Evolutionary conservation across 2,329 filamentous ascomycete genomes (phyloP).

Genomic region (Cladophialophora carrionii): DNA sequence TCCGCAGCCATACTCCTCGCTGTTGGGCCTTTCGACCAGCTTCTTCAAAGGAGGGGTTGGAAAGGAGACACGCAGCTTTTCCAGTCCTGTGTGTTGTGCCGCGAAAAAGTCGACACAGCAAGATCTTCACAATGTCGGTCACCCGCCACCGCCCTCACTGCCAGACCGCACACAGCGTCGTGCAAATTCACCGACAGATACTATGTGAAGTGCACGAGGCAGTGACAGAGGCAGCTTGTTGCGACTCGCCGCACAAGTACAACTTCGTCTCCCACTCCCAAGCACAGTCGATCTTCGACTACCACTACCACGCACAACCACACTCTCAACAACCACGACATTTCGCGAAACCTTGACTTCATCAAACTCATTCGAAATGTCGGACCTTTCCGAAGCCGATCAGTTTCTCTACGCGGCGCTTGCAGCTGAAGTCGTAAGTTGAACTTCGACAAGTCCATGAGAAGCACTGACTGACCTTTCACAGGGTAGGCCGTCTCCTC

Average conservation of each 20-base stretch:
- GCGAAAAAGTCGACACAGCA: neutral
- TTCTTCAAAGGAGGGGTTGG: no score
- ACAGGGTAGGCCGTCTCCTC: neutral
- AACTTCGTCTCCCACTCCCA: neutral
- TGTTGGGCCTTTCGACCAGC: neutral
- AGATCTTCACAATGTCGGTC: neutral
- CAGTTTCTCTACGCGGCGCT: neutral
- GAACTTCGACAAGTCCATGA: neutral
- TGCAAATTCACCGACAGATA: neutral
- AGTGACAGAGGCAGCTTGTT: neutral
- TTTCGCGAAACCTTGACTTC: neutral
- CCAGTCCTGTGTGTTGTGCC: neutral
- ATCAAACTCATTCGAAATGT: neutral
- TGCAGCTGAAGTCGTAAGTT: neutral
- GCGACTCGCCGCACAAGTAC: neutral
- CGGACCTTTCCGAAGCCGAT: neutral
- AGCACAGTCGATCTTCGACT: neutral
- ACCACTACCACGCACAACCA: neutral
- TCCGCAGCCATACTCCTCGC: neutral
- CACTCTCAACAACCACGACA: neutral
- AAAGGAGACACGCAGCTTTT: neutral
- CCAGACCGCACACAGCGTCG: slow-evolving; percentile 5
- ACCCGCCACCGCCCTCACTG: neutral
- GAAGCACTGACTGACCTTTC: neutral
- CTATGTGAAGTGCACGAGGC: neutral